Base-by-base conservation (phyloP, 2,329 filamentous ascomycete species). In the Emericellopsis cladophorae region DNA sequence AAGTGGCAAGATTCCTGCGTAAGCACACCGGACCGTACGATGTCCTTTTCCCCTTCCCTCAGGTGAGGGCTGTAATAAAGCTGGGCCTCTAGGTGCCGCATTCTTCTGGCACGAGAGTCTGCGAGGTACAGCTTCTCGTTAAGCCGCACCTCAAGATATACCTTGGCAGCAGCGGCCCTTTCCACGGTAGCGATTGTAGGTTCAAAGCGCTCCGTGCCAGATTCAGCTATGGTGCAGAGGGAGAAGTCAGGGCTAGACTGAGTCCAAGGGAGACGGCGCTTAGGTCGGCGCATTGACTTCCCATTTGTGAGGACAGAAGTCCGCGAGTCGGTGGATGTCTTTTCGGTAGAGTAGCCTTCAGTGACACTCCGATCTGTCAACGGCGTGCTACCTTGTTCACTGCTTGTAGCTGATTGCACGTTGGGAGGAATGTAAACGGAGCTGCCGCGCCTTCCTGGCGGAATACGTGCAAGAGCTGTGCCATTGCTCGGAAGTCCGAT, bases 141-240 rank as follows among this genome's bases (percentile, higher is more conserved):
- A 64, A 84, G 95, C 51, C 89, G 76, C 0, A 79, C 86, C 58
- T 96, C 92, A 9, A 96, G 71, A 51, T 79, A 93, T 16, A 93
- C 76, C 57, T 94, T 95, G 35, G 86, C 82, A 0, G 85, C 81
- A 0, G 87, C 79, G 3, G 81, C 76, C 45, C 74, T 78, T 61
- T 96, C 90, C 0, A 87, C 81, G 0, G 88, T 94, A 22, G 51
- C 36, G 10, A 64, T 53, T 0, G 62, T 62, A 4, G 62, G 61
- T 29, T 49, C 50, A 9, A 51, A 45, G 9, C 47, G 47, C 29
- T 53, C 42, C 2, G 47, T 41, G 4, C 48, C 45, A n/a, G 48
- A 46, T 40, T 62, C 60, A 9, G 56, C 53, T 18, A 64, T 63
- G 26, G 59, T 63, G 16, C 51, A 54, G 24, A 64, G 45, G 8